Evolutionary conservation across 2,329 filamentous ascomycete species (phyloP), one percentile per base, ranked within the genome.

Genomic region (Xylariaceae sp.): DNA sequence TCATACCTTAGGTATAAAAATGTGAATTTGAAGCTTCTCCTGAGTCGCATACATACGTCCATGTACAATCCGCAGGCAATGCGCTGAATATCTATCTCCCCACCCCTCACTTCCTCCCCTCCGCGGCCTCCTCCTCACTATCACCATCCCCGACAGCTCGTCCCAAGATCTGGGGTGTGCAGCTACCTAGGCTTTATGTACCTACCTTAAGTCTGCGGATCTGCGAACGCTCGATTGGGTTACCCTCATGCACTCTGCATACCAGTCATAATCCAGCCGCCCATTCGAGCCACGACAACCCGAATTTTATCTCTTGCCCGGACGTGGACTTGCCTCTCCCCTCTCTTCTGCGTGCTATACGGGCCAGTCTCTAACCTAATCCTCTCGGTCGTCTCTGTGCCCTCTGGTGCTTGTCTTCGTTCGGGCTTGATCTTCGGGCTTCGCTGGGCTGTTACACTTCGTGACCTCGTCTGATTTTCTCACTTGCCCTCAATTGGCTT

Each of bases 231-330:
- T 70, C 65, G 66, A 72, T 72, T 71, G 69, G 70, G 69, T 69
- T 69, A 70, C 68, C 57, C 64, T 67, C 68, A 67, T 71, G 69
- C 68, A 72, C 57, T 63, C 69, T 72, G 70, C 71, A 72, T 69
- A 70, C 68, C 69, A 69, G 67, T 67, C 58, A 58, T 51, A 67
- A 67, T 65, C 67, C 65, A 66, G 66, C 66, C 67, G 67, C 64
- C 67, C 66, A 73, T 73, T 73, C 71, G 71, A 73, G 71, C 71
- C 71, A 73, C 71, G 71, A 73, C 71, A 73, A 62, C 65, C 23
- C 53, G 66, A 66, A 60, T 66, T 69, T 65, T 63, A 61, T 60
- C 63, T 66, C 60, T 64, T 69, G 65, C 66, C 68, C 71, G 69
- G 68, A 71, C 71, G 70, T 71, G 69, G 70, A 70, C 71, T 65